Evolutionary conservation across 805 yeast genomes (phyloP), one percentile per base, ranked within the genome.

Genomic region (Metahyphopichia silvanorum): DNA sequence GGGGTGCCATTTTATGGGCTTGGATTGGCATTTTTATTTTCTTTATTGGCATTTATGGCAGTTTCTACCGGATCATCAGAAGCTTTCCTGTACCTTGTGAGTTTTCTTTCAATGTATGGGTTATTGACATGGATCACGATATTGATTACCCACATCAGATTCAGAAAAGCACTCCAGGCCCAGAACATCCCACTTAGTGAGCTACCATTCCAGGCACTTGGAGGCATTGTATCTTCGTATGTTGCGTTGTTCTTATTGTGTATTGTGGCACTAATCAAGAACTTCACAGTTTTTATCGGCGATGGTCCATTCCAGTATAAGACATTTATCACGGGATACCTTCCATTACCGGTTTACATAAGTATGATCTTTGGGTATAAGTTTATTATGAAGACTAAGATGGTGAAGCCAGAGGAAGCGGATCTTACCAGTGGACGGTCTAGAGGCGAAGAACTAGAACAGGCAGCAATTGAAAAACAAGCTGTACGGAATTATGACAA

Each of bases 61-160:
- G 77, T 75, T 21, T 68, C 83, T 2, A 57, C 76, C 5, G 60
- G 71, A 5, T 66, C 89, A 0, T 61, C 76, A 15, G 70, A 69
- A 17, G 67, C 82, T 24, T 84, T 85, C 63, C 63, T 55, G 29
- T 82, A 82, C 53, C 80, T 85, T 46, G 86, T 84, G 39, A 84
- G 82, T 45, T 82, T 82, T 38, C 87, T 82, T 27, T 77, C 91
- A 14, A 79, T 84, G 44, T 77, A 82, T 36, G 89, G 89, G 42
- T 65, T 84, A 36, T 57, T 84, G 46, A 80, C 86, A 32, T 85
- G 91, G 89, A 66, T 79, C 27, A 73, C 84, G 33, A 82, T 85
- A 45, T 59, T 81, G 38, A 65, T 79, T 38, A 78, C 87, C 17
- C 84, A 79, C 57, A 65, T 85, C 33, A 69, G 74, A 44, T 85